Evolutionary conservation across 495 filamentous ascomycete genomes (phyloP), one percentile per base, ranked within the genome.

Genomic region (Lophiotrema nucula): DNA sequence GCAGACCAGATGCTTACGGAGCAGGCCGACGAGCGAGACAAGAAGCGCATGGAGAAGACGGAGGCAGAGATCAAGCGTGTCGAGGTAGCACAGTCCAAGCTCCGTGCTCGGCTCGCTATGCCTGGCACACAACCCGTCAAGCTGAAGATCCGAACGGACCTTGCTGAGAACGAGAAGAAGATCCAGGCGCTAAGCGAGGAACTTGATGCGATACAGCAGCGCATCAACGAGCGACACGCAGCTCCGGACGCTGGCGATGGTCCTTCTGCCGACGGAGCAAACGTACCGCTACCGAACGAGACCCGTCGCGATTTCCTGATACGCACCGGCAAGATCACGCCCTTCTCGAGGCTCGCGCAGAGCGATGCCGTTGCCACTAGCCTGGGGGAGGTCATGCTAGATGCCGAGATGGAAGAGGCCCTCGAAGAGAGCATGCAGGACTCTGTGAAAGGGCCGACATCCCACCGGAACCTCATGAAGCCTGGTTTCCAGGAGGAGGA

Each of bases 251-350:
- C 66, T n/a, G 61, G 50, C 1, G 72, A 82, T 42, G 76, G 76
- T 11, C 69, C 73, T 16, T 64, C 67, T 5, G 71, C 76, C 21
- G 71, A 70, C 1, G 65, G 65, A 44, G 77, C 77, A 3, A 79
- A 81, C 31, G 77, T 76, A 57, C 82, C 80, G 48, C 70, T 91
- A 56, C 83, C 88, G 15, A 84, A 86, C 62, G 93, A 97, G 73
- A 90, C 80, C 13, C 83, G 88, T 47, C 81, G 92, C 44, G 90
- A 95, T 25, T 97, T 89, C 69, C 80, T 98, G 45, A 92, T 98
- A 28, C 82, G 93, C 4, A 98, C 92, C 0, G 93, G 93, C 48
- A 96, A 97, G 71, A 98, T 98, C 63, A 98, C 93, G 0, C 93
- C 93, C 0, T 97, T 98, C 56, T 86, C 91, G 2, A 85, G 83